These are phyloP conservation scores for Aleurites moluccanus DNA, from an alignment of 441 rosid species.

Conservation along the genomic window DNA sequence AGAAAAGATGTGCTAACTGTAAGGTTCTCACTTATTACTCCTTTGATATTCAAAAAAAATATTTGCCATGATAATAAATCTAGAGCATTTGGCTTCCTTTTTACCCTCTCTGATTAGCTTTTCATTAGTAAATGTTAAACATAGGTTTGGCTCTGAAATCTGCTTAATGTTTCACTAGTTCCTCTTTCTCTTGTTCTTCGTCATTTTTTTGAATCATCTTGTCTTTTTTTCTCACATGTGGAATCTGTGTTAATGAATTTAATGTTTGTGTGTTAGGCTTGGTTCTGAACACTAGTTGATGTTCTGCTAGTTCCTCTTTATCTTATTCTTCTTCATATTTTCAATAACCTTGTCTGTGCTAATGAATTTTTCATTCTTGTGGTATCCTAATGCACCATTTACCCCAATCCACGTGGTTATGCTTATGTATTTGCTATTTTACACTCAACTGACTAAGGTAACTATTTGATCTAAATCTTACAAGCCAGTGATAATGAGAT, in stretches of 20 bases:
- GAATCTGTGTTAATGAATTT: too few relatives aligned
- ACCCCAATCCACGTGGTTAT: not conserved
- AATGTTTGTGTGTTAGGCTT: not conserved
- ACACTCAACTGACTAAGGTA: not conserved
- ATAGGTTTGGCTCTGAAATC: not conserved
- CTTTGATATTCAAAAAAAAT: not conserved
- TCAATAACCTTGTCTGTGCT: not conserved
- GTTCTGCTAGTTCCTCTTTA: too few relatives aligned
- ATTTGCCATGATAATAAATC: not conserved
- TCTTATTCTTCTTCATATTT: not conserved
- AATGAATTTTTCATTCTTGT: not conserved
- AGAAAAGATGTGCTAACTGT: constrained; percentile 42
- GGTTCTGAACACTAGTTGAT: not conserved
- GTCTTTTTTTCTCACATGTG: not conserved
- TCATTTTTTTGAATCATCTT: not conserved
- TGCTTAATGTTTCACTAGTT: too few relatives aligned
- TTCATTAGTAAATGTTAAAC: not conserved
- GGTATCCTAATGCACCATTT: not conserved
- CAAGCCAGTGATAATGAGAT: not conserved
- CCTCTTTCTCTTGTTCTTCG: not conserved
- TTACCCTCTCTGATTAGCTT: not conserved
- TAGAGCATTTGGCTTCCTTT: not conserved
- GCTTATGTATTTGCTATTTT: not conserved
- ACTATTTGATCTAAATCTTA: not conserved
- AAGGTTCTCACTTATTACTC: constrained; percentile 33